phyloP scores from a whole-genome alignment of 306 rosid genomes.

The Rubus idaeus region DNA sequence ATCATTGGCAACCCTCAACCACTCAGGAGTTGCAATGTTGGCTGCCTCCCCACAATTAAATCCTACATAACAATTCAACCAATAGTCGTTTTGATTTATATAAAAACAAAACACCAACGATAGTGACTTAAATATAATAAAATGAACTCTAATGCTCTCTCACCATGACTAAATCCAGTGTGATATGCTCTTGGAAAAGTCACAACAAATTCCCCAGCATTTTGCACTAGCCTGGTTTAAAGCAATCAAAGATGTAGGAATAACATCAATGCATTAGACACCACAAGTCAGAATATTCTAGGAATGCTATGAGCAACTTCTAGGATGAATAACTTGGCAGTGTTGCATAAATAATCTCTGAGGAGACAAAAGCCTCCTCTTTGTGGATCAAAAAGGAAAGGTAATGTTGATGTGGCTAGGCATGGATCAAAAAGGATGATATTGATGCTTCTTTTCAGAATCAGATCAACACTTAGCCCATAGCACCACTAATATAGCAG shows the following conservation, averaged over 20 bases:
- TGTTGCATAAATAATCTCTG: slow-evolving; percentile 19
- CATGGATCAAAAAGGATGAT: neutral
- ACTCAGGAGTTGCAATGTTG: slow-evolving; percentile 98
- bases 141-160: slow-evolving; percentile 32
- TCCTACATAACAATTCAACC: slow-evolving; percentile 49
- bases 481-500: slow-evolving; percentile 22
- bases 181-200: slow-evolving; percentile 99
- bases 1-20: slow-evolving; percentile 95
- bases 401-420: neutral
- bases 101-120: slow-evolving; percentile 7
- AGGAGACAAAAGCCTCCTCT: neutral
- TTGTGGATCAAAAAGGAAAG: neutral
- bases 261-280: slow-evolving; percentile 16
- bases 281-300: slow-evolving; percentile 5
- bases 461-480: slow-evolving; percentile 21
- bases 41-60: slow-evolving; percentile 99
- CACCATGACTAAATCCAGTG: slow-evolving; percentile 99
- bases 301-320: slow-evolving; percentile 10
- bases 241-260: slow-evolving; percentile 37
- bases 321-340: slow-evolving; percentile 6
- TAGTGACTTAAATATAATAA: neutral
- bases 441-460: slow-evolving; percentile 13
- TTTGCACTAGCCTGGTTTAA: slow-evolving; percentile 87
- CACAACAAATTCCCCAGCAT: slow-evolving; percentile 98
- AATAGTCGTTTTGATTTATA: slow-evolving; percentile 25